Percentiles rank a stretch among this genome's conserved stretches.
These are phyloP conservation scores for Prunus fruticosa DNA, from an alignment of 306 rosid genomes.

Conservation along the genomic window DNA sequence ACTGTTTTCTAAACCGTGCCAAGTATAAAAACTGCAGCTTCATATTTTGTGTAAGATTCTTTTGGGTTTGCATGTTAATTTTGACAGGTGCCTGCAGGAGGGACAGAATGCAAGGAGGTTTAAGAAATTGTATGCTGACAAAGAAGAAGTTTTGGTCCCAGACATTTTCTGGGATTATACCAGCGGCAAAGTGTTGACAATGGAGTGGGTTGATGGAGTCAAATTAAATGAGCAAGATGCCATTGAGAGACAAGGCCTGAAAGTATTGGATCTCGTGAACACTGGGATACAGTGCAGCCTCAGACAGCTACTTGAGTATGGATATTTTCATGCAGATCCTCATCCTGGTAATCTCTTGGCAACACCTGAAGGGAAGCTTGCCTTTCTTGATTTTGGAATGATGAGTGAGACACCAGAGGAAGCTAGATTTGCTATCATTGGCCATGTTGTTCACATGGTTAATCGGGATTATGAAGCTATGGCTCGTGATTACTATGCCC, in stretches of 20 bases:
- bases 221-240: conserved; percentile 88
- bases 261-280: conserved; percentile 79
- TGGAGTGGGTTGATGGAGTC: conserved; percentile 96
- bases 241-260: conserved; percentile 84
- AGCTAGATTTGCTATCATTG: conserved; percentile 84
- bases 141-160: conserved; percentile 79
- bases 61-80: conserved; percentile 77
- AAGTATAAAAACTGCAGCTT: neutral
- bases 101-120: conserved; percentile 88
- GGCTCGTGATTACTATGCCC: conserved; percentile 93
- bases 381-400: conserved; percentile 97
- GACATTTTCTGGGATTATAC: conserved; percentile 94
- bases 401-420: conserved; percentile 98
- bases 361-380: conserved; percentile 93
- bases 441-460: conserved; percentile 97
- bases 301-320: conserved; percentile 88
- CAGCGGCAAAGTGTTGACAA: conserved; percentile 77
- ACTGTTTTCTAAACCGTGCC: neutral
- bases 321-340: conserved; percentile 98
- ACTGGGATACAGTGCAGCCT: conserved; percentile 93
- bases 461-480: conserved; percentile 97
- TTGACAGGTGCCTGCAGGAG: conserved; percentile 94
- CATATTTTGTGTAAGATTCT: conserved; percentile 22
- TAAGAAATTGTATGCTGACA: conserved; percentile 90
- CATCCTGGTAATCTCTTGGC: conserved; percentile 99